Conservation (phyloP, 495 filamentous ascomycete species). For the Acidomyces sp. region DNA sequence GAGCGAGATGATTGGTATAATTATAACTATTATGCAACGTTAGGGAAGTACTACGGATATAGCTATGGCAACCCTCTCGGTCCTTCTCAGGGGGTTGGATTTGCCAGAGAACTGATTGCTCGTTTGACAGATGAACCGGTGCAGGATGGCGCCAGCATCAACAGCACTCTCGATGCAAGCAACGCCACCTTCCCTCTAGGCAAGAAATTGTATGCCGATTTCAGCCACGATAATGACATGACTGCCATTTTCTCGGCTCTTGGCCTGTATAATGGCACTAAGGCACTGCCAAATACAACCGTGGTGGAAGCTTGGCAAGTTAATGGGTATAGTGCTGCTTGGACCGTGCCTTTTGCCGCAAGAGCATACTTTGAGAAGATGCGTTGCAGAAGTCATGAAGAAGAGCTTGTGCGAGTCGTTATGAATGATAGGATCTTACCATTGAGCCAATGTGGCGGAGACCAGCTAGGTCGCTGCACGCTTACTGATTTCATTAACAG, state of each 20-base stretch:
- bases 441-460: constrained; percentile 51
- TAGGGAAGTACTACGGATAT: constrained; percentile 73
- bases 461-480: constrained; percentile 53
- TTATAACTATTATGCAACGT: constrained; percentile 51
- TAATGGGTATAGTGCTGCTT: constrained; percentile 51
- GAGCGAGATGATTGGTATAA: constrained; percentile 50
- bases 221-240: constrained; percentile 81
- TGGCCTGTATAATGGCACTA: constrained; percentile 43
- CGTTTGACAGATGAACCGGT: constrained; percentile 55
- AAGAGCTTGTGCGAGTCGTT: constrained; percentile 58
- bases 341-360: constrained; percentile 68
- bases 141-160: constrained; percentile 53
- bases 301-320: constrained; percentile 33
- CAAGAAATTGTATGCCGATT: constrained; percentile 60
- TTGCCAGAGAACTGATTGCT: constrained; percentile 72
- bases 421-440: constrained; percentile 72
- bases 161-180: constrained; percentile 54
- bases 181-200: constrained; percentile 55
- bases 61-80: constrained; percentile 62
- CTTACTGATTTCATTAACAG: constrained; percentile 53
- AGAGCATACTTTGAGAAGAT: constrained; percentile 77
- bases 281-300: constrained; percentile 35
- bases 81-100: constrained; percentile 71
- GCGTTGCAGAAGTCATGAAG: constrained; percentile 39
- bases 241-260: constrained; percentile 56